A percentile compares a stretch with the other conserved stretches of the same genome.
Evolutionary conservation across 306 rosid genomes (phyloP).

Genomic region (Prunus mongolica): DNA sequence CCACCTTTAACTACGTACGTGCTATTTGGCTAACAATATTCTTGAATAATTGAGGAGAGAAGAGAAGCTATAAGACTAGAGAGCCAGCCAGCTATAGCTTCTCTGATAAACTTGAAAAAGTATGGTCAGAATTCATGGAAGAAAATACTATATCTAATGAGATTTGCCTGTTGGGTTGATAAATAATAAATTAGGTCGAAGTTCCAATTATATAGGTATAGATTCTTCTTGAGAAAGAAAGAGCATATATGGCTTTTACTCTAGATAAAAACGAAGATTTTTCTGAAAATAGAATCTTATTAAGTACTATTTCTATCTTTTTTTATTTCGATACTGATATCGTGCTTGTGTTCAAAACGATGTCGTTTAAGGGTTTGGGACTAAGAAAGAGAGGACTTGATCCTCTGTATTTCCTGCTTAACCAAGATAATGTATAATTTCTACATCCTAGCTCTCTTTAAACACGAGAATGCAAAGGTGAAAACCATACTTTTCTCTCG

Average conservation of each 20-base stretch:
- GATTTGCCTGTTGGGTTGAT: not conserved
- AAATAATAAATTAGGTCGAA: not conserved
- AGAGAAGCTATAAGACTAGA: not conserved
- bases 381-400: not conserved
- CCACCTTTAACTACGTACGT: not conserved
- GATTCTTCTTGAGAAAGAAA: not conserved
- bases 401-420: too few species aligned
- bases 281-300: not conserved
- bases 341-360: not conserved
- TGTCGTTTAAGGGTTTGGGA: not conserved
- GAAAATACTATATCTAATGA: not conserved
- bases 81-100: not conserved
- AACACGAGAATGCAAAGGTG: too few species aligned
- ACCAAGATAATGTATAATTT: too few species aligned
- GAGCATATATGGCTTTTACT: not conserved
- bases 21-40: not conserved
- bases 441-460: too few species aligned
- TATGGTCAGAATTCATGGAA: not conserved
- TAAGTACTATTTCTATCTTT: not conserved
- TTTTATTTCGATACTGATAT: not conserved
- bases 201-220: not conserved
- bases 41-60: conserved; percentile 17
- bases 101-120: conserved; percentile 4
- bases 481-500: too few species aligned
- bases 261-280: not conserved